These are phyloP conservation scores for Glonium stellatum DNA, from an alignment of 495 filamentous ascomycete genomes.

Conservation along the genomic window DNA sequence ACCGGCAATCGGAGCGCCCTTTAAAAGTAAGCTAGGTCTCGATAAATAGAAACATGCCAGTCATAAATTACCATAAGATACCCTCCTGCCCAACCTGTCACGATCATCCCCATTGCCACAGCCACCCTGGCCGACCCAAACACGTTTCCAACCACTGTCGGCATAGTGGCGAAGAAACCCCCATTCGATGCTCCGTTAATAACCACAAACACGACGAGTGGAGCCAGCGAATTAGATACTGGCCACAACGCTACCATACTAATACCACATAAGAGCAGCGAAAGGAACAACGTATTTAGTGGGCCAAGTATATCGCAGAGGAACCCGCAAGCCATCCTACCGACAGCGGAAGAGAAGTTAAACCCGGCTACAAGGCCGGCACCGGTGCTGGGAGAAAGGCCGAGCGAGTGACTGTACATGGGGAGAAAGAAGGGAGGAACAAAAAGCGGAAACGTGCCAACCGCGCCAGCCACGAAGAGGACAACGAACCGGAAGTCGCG, in stretches of 20 bases:
- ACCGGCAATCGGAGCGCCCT: conserved; percentile 51
- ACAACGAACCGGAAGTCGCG: conserved; percentile 43
- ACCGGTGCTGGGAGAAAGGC: conserved; percentile 41
- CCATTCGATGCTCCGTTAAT: conserved; percentile 51
- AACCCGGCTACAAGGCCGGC: conserved; percentile 50
- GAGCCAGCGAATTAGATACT: conserved; percentile 43
- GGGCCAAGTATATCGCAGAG: conserved; percentile 45
- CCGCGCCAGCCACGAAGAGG: conserved; percentile 47
- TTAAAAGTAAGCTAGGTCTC: conserved; percentile 11
- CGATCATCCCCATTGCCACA: conserved; percentile 54
- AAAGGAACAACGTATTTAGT: conserved; percentile 43
- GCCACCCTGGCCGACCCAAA: conserved; percentile 47
- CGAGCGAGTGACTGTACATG: conserved; percentile 40
- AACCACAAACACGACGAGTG: conserved; percentile 44
- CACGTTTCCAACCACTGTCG: conserved; percentile 52
- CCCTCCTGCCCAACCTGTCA: conserved; percentile 53
- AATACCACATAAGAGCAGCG: conserved; percentile 42
- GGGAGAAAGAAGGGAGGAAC: conserved; percentile 56
- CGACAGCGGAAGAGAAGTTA: conserved; percentile 47
- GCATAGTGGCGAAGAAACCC: conserved; percentile 52
- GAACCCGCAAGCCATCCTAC: conserved; percentile 44
- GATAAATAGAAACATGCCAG: not conserved
- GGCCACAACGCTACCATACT: conserved; percentile 53
- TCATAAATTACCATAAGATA: conserved; percentile 43
- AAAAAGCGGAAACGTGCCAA: conserved; percentile 53